Evolutionary conservation across 2,329 filamentous ascomycete genomes (phyloP).

Genomic region (Claviceps cyperi): DNA sequence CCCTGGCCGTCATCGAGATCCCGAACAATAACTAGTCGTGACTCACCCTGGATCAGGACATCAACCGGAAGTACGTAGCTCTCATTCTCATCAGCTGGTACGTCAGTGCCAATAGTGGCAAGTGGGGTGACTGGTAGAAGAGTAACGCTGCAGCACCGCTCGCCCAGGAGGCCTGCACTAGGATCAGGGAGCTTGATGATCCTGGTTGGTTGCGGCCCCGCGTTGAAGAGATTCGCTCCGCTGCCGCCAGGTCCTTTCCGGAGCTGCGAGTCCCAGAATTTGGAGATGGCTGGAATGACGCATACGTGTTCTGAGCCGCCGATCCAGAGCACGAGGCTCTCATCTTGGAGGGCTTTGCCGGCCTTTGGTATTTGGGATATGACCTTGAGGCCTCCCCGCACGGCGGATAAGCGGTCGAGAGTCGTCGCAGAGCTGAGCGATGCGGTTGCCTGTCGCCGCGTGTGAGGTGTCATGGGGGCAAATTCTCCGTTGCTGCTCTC

Average conservation of each 20-base stretch:
- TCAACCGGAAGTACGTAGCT: slow-evolving; percentile 32
- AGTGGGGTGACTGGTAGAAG: slow-evolving; percentile 20
- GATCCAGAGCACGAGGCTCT: slow-evolving; percentile 43
- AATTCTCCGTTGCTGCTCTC: slow-evolving; percentile 34
- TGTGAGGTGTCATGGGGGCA: slow-evolving; percentile 50
- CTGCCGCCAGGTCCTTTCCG: slow-evolving; percentile 36
- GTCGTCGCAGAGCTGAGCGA: slow-evolving; percentile 28
- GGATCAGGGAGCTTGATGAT: slow-evolving; percentile 43
- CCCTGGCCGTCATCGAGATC: slow-evolving; percentile 35
- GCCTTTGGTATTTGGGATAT: slow-evolving; percentile 26
- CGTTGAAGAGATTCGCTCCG: slow-evolving; percentile 39
- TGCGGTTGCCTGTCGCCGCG: slow-evolving; percentile 36
- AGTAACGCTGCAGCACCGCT: slow-evolving; percentile 38
- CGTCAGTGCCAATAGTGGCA: slow-evolving; percentile 15
- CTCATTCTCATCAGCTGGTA: slow-evolving; percentile 14
- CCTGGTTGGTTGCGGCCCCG: slow-evolving; percentile 34
- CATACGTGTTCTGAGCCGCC: slow-evolving; percentile 41
- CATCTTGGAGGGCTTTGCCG: slow-evolving; percentile 32
- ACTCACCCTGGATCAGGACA: slow-evolving; percentile 40
- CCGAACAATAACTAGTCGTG: slow-evolving; percentile 38
- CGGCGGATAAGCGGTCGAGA: slow-evolving; percentile 34
- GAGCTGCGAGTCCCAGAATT: slow-evolving; percentile 46
- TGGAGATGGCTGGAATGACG: slow-evolving; percentile 37
- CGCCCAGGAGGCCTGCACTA: slow-evolving; percentile 38
- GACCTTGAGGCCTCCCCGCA: slow-evolving; percentile 39